Evolutionary conservation across 2,329 filamentous ascomycete genomes (phyloP).

Genomic region (Talaromyces pinophilus): DNA sequence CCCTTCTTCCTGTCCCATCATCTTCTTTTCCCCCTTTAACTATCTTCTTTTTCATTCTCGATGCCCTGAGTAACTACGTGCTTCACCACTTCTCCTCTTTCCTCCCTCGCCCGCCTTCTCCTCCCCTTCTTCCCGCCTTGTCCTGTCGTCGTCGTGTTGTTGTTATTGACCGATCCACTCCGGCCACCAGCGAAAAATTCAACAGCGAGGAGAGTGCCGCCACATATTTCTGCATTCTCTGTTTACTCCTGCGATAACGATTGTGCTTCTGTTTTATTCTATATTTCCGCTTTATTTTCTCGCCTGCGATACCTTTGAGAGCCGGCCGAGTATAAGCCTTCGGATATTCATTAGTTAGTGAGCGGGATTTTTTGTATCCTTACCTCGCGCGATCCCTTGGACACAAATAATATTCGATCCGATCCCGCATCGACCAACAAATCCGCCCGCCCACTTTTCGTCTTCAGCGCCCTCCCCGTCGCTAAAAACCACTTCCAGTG

Average conservation of each 20-base stretch:
- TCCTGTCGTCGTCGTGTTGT: background rate
- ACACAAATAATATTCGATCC: slow-evolving; percentile 16
- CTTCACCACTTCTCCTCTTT: slow-evolving; percentile 1
- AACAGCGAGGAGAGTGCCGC: slow-evolving; percentile 6
- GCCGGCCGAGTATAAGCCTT: slow-evolving; percentile 1
- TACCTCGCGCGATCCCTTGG: slow-evolving; percentile 18
- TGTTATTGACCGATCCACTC: slow-evolving; percentile 10
- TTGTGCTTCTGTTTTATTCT: background rate
- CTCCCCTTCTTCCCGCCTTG: slow-evolving; percentile 6
- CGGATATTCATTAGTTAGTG: slow-evolving; percentile 16
- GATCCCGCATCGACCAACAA: slow-evolving; percentile 17
- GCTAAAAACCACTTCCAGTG: background rate
- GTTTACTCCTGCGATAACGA: slow-evolving; percentile 8
- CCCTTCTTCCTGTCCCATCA: background rate
- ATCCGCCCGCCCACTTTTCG: background rate
- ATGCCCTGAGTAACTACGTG: background rate
- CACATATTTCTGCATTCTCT: background rate
- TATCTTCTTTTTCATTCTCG: slow-evolving; percentile 4
- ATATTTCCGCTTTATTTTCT: background rate
- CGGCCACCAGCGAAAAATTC: slow-evolving; percentile 12
- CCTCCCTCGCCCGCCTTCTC: slow-evolving; percentile 4
- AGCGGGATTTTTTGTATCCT: slow-evolving; percentile 24
- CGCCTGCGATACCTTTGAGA: background rate
- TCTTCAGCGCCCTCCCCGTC: background rate
- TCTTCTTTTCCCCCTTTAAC: background rate